These are phyloP conservation scores for Diaporthe vaccinii DNA, from an alignment of 2,329 filamentous ascomycete species.

Conservation along the genomic window DNA sequence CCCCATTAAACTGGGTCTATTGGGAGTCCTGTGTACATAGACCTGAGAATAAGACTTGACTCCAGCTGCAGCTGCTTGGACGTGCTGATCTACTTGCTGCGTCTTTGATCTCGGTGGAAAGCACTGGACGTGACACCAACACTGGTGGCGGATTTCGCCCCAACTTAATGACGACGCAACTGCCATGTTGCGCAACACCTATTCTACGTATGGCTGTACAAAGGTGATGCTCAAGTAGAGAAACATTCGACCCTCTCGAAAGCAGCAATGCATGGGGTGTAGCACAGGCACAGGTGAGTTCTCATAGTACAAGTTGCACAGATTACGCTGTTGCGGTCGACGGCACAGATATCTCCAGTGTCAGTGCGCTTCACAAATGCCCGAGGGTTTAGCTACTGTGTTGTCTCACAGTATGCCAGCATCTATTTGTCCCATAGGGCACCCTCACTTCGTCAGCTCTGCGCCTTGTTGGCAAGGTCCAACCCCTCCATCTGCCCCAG, in stretches of 20 bases:
- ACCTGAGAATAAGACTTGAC: conserved; percentile 20
- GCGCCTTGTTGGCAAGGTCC: neutral
- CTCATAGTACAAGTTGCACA: neutral
- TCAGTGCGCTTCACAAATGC: neutral
- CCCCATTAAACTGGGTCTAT: conserved; percentile 19
- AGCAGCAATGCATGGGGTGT: neutral
- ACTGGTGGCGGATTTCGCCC: neutral
- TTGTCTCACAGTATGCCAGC: neutral
- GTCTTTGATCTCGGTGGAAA: neutral
- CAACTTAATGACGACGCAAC: neutral
- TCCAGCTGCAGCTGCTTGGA: neutral
- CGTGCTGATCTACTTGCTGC: neutral
- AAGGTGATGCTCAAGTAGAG: neutral
- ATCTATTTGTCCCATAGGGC: neutral
- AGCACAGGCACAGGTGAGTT: no score
- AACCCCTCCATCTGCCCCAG: no score
- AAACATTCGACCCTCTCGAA: neutral
- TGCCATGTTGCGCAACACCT: neutral
- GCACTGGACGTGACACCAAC: neutral
- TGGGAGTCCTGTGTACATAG: conserved; percentile 31
- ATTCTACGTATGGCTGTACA: no score
- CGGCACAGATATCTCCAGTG: neutral
- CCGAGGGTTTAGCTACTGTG: neutral
- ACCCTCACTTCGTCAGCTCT: neutral
- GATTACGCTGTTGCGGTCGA: neutral